Base-by-base conservation (phyloP, 352 stramenopile genomes). In the Halophytophthora polymorphica region DNA sequence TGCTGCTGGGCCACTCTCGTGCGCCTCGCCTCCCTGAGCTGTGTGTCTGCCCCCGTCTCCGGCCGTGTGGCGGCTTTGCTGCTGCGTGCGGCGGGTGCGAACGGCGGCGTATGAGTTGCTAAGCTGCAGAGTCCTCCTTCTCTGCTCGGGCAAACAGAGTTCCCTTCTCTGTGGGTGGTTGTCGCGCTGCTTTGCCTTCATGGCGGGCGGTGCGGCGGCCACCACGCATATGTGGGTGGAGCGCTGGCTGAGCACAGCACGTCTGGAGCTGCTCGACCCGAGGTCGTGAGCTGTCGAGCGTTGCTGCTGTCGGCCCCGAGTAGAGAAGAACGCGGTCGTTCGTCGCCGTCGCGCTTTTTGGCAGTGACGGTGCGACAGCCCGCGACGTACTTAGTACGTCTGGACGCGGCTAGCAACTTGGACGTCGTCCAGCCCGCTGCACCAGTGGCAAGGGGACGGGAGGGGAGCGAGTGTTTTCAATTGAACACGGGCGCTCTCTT, bases 121-220 rank as follows among this genome's bases (percentile, higher is more conserved):
- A 73, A 86, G 81, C 81, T 91, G 81, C 77, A 89, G 81, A 91
- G 77, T 72, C 64, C 52, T 67, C 76, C 66, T 86, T 88, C 74
- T 91, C 76, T 89, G 78, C 76, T 82, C 76, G 77, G 76, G 80
- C 80, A 89, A 77, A 85, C 83, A 93, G 83, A 92, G 83, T 92
- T 86, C 67, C 75, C 73, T 91, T 94, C 79, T 92, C 79, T 94
- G 83, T 87, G 72, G 77, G 64, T 64, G 55, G 53, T 33, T 15
- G 39, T 42, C 10, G 12, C n/a, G 11, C 12, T 21, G 2, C 15
- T 19, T 40, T 19, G 37, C 10, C 37, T 42, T 7, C 5, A n/a
- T n/a, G 25, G 21, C 2, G 39, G 17, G 29, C n/a, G 10, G 18
- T 12, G 54, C 45, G 41, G 14, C 8, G 40, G 42, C 64, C 51